Conservation (phyloP, 2,329 filamentous ascomycete genomes). For the Mariannaea sp. region DNA sequence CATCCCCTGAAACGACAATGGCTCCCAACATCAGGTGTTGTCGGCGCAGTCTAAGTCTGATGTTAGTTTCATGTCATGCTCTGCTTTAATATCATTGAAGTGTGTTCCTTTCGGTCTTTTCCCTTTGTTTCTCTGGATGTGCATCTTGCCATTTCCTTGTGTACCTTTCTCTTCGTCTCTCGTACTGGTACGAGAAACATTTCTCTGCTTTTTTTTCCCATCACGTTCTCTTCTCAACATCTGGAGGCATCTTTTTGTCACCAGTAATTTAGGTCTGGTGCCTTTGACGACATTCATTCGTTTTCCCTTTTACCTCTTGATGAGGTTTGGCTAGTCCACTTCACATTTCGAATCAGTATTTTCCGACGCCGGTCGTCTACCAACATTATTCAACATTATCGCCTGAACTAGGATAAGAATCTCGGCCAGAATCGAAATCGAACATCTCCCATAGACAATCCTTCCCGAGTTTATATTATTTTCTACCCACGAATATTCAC, state of each 20-base stretch:
- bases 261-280: conserved; percentile 16
- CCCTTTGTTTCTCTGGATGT: conserved; percentile 15
- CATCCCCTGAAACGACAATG: conserved; percentile 38
- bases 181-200: conserved; percentile 15
- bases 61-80: conserved; percentile 32
- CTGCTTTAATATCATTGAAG: conserved; percentile 26
- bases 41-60: conserved; percentile 30
- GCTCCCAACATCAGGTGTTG: conserved; percentile 37
- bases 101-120: conserved; percentile 8
- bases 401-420: conserved; percentile 1
- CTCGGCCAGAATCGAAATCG: conserved; percentile 6
- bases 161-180: conserved; percentile 2
- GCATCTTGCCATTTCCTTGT: neutral
- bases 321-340: conserved; percentile 26
- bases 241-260: neutral
- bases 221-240: neutral
- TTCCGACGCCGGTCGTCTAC: conserved; percentile 35
- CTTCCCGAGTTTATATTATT: neutral
- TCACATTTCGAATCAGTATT: conserved; percentile 10
- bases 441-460: neutral
- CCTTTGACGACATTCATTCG: conserved; percentile 21
- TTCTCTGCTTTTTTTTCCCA: conserved; percentile 8
- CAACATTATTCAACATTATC: conserved; percentile 6
- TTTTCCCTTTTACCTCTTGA: conserved; percentile 31
- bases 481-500: conserved; percentile 11